Evolutionary conservation across 106 monocot genomes (phyloP).

Genomic region (Dendrobium nobile): DNA sequence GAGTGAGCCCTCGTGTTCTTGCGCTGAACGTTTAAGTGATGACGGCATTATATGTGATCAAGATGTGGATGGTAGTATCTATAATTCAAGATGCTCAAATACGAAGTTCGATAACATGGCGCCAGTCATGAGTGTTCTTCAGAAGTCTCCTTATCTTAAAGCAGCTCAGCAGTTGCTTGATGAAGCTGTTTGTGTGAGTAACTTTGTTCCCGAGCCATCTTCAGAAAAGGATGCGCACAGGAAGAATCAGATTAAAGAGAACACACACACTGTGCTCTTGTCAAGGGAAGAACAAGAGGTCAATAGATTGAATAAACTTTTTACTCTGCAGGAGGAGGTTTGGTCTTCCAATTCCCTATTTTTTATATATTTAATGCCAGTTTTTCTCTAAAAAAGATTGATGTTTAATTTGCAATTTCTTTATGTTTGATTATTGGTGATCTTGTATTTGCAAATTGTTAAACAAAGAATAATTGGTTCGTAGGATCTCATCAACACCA

Average conservation of each 20-base stretch:
- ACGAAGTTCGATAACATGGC: neutral
- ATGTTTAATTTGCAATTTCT: neutral
- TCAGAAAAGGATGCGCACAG: constrained; percentile 6
- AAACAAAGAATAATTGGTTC: too few species aligned
- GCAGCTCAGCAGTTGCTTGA: constrained; percentile 42
- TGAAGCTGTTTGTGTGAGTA: constrained; percentile 53
- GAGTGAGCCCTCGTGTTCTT: constrained; percentile 8
- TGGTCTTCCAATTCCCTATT: neutral
- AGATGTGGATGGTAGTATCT: neutral
- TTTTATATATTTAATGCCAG: neutral
- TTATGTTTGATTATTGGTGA: neutral
- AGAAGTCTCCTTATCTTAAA: constrained; percentile 39
- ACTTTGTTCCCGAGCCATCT: constrained; percentile 13
- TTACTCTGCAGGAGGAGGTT: constrained; percentile 49
- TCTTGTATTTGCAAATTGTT: too few species aligned
- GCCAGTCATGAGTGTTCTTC: constrained; percentile 7
- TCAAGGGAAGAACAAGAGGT: constrained; percentile 19
- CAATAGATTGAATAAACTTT: constrained; percentile 27
- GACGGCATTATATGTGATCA: constrained; percentile 6
- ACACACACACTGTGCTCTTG: neutral
- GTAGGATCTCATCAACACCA: too few species aligned
- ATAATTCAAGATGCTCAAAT: constrained; percentile 1
- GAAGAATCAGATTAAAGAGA: neutral
- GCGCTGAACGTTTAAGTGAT: neutral
- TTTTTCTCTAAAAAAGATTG: neutral